These are phyloP conservation scores for Parsonsia alboflavescens DNA, from an alignment of 257 asterid species.

Conservation along the genomic window DNA sequence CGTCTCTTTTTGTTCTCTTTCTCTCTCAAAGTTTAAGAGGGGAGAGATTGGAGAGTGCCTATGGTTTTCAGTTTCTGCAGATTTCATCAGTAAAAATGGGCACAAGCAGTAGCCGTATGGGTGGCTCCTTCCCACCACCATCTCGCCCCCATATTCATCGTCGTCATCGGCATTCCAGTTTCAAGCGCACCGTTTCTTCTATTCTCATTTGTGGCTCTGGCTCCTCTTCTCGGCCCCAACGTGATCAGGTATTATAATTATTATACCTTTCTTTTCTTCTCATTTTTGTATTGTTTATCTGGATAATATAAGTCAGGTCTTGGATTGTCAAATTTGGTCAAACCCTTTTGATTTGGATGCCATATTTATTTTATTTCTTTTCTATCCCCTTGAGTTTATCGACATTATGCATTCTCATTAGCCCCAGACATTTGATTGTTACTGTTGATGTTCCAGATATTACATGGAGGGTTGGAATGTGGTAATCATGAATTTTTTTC, in stretches of 20 bases:
- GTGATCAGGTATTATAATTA: conserved; percentile 19
- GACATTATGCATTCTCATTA: background rate
- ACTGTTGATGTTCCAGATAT: background rate
- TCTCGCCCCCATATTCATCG: conserved; percentile 5
- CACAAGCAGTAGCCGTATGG: conserved; percentile 26
- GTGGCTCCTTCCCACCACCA: conserved; percentile 13
- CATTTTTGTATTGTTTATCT: background rate
- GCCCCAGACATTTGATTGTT: background rate
- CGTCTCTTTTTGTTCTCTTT: background rate
- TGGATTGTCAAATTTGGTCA: background rate
- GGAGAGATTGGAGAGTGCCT: conserved; percentile 10
- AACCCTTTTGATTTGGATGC: background rate
- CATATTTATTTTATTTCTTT: background rate
- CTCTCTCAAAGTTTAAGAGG: background rate
- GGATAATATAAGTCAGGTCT: background rate
- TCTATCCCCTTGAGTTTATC: background rate
- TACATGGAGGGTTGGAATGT: conserved; percentile 1
- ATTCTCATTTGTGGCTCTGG: conserved; percentile 32
- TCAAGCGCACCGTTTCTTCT: conserved; percentile 27
- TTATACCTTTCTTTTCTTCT: too few relatives aligned
- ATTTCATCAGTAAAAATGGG: conserved; percentile 23
- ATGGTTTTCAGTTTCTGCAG: background rate
- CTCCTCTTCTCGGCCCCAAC: conserved; percentile 18
- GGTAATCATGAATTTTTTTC: too few relatives aligned
- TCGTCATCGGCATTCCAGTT: conserved; percentile 1